A percentile compares a stretch with the other conserved stretches of the same genome.
Conservation (phyloP, 2,329 filamentous ascomycete species). For the Fusarium stilboides region DNA sequence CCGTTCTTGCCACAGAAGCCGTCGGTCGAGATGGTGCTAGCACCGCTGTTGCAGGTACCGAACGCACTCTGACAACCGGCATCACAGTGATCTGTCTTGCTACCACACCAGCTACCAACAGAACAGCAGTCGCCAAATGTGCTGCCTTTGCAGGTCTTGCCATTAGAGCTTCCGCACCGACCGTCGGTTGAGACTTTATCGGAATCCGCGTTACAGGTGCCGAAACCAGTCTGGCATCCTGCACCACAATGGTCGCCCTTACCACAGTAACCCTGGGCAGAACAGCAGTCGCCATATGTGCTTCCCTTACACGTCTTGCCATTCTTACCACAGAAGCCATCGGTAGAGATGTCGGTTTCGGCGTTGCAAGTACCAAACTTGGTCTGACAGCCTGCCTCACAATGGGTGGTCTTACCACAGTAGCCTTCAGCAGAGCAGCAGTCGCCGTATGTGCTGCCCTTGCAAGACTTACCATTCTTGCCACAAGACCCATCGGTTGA, state of each 20-base stretch:
- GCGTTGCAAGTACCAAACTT: slow-evolving; percentile 6
- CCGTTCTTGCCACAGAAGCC: not conserved
- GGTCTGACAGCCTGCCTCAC: slow-evolving; percentile 5
- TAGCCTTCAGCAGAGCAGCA: not conserved
- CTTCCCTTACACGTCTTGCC: slow-evolving; percentile 4
- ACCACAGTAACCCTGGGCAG: not conserved
- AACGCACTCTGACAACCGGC: not conserved
- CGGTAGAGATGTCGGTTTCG: not conserved
- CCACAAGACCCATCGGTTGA: slow-evolving; percentile 16
- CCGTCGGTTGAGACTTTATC: not conserved
- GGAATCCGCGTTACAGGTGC: not conserved
- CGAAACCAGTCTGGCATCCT: not conserved
- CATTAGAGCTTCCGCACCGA: not conserved
- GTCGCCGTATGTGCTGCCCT: not conserved
- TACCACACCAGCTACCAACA: not conserved
- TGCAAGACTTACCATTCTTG: slow-evolving; percentile 14
- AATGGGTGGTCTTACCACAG: not conserved
- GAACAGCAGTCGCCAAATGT: not conserved
- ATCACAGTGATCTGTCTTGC: not conserved
- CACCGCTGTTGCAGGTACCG: not conserved
- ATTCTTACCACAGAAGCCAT: slow-evolving; percentile 1
- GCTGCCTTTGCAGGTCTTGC: not conserved
- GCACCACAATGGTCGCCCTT: not conserved
- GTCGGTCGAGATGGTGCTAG: not conserved
- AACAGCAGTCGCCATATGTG: not conserved